phyloP scores from a whole-genome alignment of 2,329 filamentous ascomycete species.

The Stagonosporopsis rhizophila region DNA sequence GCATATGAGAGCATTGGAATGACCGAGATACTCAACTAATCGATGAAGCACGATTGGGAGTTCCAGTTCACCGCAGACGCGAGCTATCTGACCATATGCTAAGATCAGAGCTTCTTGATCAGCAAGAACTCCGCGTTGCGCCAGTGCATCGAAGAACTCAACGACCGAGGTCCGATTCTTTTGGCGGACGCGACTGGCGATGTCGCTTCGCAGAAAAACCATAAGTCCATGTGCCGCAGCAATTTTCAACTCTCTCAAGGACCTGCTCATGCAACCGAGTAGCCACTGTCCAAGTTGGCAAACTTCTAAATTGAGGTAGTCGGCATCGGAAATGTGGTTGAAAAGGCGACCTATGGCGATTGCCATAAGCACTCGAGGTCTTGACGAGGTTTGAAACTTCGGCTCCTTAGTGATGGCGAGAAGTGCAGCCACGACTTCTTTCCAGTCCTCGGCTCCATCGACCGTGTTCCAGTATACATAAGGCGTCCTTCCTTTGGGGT shows the following conservation, averaged over 20 bases:
- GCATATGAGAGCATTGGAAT: slow-evolving; percentile 79
- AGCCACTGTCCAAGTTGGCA: slow-evolving; percentile 81
- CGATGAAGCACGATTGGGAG: slow-evolving; percentile 85
- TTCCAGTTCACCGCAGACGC: slow-evolving; percentile 78
- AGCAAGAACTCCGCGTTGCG: slow-evolving; percentile 70
- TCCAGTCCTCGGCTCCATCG: slow-evolving; percentile 39
- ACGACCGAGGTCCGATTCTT: slow-evolving; percentile 75
- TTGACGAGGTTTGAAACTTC: slow-evolving; percentile 39
- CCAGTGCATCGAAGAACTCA: slow-evolving; percentile 73
- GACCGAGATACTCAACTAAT: slow-evolving; percentile 85
- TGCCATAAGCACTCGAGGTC: slow-evolving; percentile 43
- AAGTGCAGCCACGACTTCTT: slow-evolving; percentile 40
- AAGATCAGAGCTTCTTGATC: slow-evolving; percentile 85
- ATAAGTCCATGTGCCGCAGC: slow-evolving; percentile 74
- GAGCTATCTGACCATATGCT: slow-evolving; percentile 84
- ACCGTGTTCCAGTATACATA: slow-evolving; percentile 36
- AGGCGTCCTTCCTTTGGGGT: not conserved
- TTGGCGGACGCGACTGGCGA: slow-evolving; percentile 57
- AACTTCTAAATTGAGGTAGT: slow-evolving; percentile 70
- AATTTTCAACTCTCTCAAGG: slow-evolving; percentile 82
- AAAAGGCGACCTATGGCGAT: slow-evolving; percentile 68
- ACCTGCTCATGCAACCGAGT: slow-evolving; percentile 80
- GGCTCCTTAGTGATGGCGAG: slow-evolving; percentile 39
- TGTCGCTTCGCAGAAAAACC: slow-evolving; percentile 65
- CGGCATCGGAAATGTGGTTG: slow-evolving; percentile 67